Evolutionary conservation across 768 basidiomycete species (phyloP), one percentile per base, ranked within the genome.

Genomic region (Trichaptum fuscoviolaceum): DNA sequence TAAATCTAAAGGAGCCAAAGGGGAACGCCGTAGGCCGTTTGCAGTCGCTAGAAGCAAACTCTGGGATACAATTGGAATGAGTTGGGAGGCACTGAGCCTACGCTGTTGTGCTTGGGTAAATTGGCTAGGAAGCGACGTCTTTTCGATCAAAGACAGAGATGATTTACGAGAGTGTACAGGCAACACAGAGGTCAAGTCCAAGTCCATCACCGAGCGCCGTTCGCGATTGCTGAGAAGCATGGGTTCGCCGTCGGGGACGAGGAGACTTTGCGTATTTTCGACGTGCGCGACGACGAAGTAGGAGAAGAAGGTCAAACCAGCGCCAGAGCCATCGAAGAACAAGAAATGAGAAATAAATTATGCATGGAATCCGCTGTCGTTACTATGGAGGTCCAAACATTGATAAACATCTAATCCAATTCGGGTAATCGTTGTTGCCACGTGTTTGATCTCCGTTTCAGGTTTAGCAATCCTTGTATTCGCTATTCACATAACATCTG

Each of bases 81-180:
- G 6, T 34, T 61, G 59, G 59, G 59, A 34, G 12, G 24, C 23
- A 23, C 59, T 61, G 3, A 34, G 30, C 23, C 59, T 15, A 23
- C 59, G 59, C 12, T 34, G 59, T 17, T 61, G 42, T 52, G 42
- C 42, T 52, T 52, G 42, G 12, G 42, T 12, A 20, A 52, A 20
- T 12, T 15, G 59, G 59, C 15, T 9, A 2, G 59, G 30, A 25
- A 34, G 59, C 25, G 59, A 61, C 25, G 23, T 9, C 59, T 61
- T 61, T 61, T 61, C 59, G 30, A 34, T 17, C 24, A 25, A 18
- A 25, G 59, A 25, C 15, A 24, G 17, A 18, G 59, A 61, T 34
- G 30, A 61, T 61, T 61, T 61, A 9, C 59, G 59, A 25, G 59
- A 61, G 59, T 61, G 42, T 52, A 52, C 42, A 52, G 42, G 42